Conservation (phyloP, 768 basidiomycete genomes). For the Podaxis carcinomalis region DNA sequence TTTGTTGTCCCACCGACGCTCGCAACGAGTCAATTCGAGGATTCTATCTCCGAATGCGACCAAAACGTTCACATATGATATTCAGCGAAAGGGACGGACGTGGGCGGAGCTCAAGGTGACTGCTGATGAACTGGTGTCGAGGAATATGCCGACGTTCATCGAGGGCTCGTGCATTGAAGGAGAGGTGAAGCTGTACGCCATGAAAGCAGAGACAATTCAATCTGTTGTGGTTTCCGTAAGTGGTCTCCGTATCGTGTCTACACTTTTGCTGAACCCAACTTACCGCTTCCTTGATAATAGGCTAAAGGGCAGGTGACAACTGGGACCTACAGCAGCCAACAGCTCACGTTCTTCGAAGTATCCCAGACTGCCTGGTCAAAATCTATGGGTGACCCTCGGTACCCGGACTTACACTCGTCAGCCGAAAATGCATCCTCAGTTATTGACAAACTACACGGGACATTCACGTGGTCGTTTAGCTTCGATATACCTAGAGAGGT, state of each 20-base stretch:
- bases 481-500: slow-evolving; percentile 37
- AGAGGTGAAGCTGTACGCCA: slow-evolving; percentile 28
- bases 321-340: slow-evolving; percentile 29
- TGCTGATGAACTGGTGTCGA: slow-evolving; percentile 36
- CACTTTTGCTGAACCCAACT: neutral
- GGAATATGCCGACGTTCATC: slow-evolving; percentile 29
- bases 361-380: slow-evolving; percentile 33
- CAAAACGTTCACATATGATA: slow-evolving; percentile 27
- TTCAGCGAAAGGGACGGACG: slow-evolving; percentile 28
- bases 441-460: slow-evolving; percentile 29
- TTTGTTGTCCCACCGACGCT: neutral
- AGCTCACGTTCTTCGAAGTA: slow-evolving; percentile 30
- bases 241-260: slow-evolving; percentile 10
- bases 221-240: slow-evolving; percentile 46
- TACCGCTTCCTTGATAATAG: slow-evolving; percentile 17
- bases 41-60: neutral
- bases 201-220: slow-evolving; percentile 40
- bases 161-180: slow-evolving; percentile 32
- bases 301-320: slow-evolving; percentile 34
- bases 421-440: neutral
- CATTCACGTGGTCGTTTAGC: slow-evolving; percentile 32
- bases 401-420: slow-evolving; percentile 9
- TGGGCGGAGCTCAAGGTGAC: slow-evolving; percentile 45
- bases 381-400: slow-evolving; percentile 24
- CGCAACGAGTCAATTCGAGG: neutral